Percentiles rank a stretch among this genome's conserved stretches.
phyloP scores from a whole-genome alignment of 108 stramenopile species.

The Pseudonitzschia delicatissima region DNA sequence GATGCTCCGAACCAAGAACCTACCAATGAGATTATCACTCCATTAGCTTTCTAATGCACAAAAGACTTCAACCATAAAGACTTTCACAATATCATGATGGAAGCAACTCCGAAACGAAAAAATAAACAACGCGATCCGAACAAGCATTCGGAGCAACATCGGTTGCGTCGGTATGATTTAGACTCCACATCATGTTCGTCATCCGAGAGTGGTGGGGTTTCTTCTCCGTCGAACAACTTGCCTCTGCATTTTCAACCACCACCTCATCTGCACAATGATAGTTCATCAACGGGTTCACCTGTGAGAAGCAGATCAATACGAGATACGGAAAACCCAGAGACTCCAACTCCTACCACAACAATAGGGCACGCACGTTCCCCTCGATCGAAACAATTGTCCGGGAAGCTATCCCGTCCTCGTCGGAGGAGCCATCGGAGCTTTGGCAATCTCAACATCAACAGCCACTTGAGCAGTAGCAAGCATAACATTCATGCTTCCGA shows the following conservation, averaged over 20 bases:
- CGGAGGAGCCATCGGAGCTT: conserved; percentile 7
- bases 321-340: neutral
- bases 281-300: neutral
- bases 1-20: no score
- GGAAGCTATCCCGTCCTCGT: conserved; percentile 8
- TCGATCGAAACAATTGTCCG: neutral
- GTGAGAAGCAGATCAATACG: neutral
- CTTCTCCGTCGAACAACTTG: conserved; percentile 22
- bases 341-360: conserved; percentile 8
- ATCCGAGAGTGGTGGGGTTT: conserved; percentile 4
- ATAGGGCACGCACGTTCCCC: neutral
- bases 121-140: neutral
- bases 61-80: no score
- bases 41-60: no score
- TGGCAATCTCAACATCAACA: neutral
- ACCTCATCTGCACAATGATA: neutral
- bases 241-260: conserved; percentile 5
- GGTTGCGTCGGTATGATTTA: neutral
- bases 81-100: neutral
- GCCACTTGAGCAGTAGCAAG: neutral
- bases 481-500: conserved; percentile 7
- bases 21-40: no score
- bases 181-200: conserved; percentile 7
- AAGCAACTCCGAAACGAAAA: neutral
- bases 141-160: neutral